Percentiles rank a stretch among this genome's conserved stretches.
These are phyloP conservation scores for Endoconidiophora polonica DNA, from an alignment of 2,329 filamentous ascomycete species.

Conservation along the genomic window DNA sequence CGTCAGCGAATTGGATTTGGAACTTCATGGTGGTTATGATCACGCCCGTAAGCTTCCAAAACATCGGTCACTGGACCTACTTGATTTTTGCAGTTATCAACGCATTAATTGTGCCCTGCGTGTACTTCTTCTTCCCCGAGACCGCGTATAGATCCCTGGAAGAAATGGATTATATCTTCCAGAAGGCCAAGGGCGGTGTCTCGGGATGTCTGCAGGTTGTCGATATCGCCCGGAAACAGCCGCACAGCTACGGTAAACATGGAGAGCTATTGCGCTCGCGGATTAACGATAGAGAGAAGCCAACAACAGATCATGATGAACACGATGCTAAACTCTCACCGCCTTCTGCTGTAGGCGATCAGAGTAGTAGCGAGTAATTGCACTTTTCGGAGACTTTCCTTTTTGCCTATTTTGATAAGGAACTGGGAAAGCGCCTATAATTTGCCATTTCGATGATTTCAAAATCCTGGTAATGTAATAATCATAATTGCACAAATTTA, in stretches of 20 bases:
- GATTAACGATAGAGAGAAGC: slow-evolving; percentile 26
- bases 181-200: slow-evolving; percentile 30
- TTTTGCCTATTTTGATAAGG: no score
- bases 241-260: slow-evolving; percentile 39
- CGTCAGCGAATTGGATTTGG: slow-evolving; percentile 43
- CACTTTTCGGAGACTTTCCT: no score
- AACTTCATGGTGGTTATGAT: slow-evolving; percentile 49
- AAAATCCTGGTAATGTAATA: no score
- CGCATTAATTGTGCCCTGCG: slow-evolving; percentile 29
- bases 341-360: no score
- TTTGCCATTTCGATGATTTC: no score
- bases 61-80: slow-evolving; percentile 43
- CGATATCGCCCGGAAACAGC: slow-evolving; percentile 28
- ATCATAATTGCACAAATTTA: no score
- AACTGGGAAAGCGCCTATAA: no score
- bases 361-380: no score
- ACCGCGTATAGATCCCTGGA: slow-evolving; percentile 38
- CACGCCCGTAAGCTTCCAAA: slow-evolving; percentile 40
- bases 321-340: no score
- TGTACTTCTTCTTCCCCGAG: slow-evolving; percentile 73
- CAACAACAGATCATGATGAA: slow-evolving; percentile 3
- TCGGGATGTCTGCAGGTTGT: slow-evolving; percentile 23
- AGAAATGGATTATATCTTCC: slow-evolving; percentile 30
- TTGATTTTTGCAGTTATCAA: slow-evolving; percentile 46
- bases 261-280: slow-evolving; percentile 38